Percentiles rank a stretch among this genome's conserved stretches.
These are phyloP conservation scores for Punctularia strigosozonata DNA, from an alignment of 768 basidiomycete species.

Conservation along the genomic window DNA sequence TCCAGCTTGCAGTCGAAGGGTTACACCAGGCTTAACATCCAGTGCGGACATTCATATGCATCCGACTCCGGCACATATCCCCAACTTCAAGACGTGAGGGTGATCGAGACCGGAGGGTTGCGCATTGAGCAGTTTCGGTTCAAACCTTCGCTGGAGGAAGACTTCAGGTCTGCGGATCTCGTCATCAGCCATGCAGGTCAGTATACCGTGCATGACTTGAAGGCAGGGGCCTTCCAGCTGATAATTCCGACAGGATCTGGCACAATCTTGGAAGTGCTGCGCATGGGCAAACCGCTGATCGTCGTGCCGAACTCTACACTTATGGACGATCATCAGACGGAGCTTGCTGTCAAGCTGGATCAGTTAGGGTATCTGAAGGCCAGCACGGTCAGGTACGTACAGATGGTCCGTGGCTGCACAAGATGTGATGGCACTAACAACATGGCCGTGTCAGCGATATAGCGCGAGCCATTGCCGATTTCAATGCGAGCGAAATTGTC, in stretches of 20 bases:
- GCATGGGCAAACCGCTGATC: slow-evolving; percentile 65
- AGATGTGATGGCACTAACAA: no score
- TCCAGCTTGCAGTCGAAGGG: slow-evolving; percentile 38
- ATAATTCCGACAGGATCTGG: slow-evolving; percentile 78
- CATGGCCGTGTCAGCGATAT: no score
- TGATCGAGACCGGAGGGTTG: slow-evolving; percentile 26
- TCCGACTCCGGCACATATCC: slow-evolving; percentile 21
- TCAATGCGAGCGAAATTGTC: no score
- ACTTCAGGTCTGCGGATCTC: slow-evolving; percentile 57
- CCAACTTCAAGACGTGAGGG: slow-evolving; percentile 6
- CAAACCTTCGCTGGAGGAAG: slow-evolving; percentile 56
- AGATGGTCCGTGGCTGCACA: no score
- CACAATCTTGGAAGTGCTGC: slow-evolving; percentile 82
- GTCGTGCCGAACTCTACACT: slow-evolving; percentile 84
- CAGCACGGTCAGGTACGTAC: no score
- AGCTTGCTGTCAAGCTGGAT: slow-evolving; percentile 65
- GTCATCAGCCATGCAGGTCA: slow-evolving; percentile 92
- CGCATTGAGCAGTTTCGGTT: slow-evolving; percentile 60
- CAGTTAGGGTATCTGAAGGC: slow-evolving; percentile 44
- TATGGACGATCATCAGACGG: slow-evolving; percentile 88
- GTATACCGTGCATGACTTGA: slow-evolving; percentile 11
- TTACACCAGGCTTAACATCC: slow-evolving; percentile 53
- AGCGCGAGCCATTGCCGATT: no score
- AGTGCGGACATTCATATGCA: slow-evolving; percentile 65
- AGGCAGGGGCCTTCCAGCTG: no score